Conservation (phyloP, 108 stramenopile species). For the Bacterosira constricta region DNA sequence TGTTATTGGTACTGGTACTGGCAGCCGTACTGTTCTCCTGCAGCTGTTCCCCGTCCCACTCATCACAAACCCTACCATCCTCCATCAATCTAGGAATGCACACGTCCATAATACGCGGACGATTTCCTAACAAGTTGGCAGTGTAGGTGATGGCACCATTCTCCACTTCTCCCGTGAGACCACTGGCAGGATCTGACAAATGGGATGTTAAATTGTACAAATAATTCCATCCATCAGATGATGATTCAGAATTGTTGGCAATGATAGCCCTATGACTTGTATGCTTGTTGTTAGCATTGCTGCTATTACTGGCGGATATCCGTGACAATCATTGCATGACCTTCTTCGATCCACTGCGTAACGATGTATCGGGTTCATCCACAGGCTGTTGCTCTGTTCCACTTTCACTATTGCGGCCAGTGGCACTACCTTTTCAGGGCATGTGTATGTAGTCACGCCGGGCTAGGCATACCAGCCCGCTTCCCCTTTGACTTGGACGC, state of each 20-base stretch:
- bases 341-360: neutral
- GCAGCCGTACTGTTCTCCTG: too few relatives aligned
- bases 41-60: slow-evolving; percentile 60
- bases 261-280: slow-evolving; percentile 65
- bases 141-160: slow-evolving; percentile 85
- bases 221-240: neutral
- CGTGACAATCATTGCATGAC: neutral
- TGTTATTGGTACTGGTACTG: neutral
- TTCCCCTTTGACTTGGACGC: slow-evolving; percentile 1
- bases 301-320: neutral
- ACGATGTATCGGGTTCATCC: neutral
- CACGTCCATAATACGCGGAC: slow-evolving; percentile 91
- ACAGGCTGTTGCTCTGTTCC: neutral
- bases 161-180: slow-evolving; percentile 60
- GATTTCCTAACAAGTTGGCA: slow-evolving; percentile 83
- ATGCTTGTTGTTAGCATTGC: neutral
- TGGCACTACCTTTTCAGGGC: slow-evolving; percentile 11
- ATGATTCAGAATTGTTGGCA: slow-evolving; percentile 41
- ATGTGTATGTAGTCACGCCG: slow-evolving; percentile 23
- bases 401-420: neutral
- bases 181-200: neutral
- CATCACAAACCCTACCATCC: slow-evolving; percentile 48
- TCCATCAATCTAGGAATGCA: slow-evolving; percentile 73
- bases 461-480: slow-evolving; percentile 24
- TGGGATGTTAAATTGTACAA: neutral